Conservation (phyloP, 2,329 filamentous ascomycete genomes). For the Fusarium piperis region DNA sequence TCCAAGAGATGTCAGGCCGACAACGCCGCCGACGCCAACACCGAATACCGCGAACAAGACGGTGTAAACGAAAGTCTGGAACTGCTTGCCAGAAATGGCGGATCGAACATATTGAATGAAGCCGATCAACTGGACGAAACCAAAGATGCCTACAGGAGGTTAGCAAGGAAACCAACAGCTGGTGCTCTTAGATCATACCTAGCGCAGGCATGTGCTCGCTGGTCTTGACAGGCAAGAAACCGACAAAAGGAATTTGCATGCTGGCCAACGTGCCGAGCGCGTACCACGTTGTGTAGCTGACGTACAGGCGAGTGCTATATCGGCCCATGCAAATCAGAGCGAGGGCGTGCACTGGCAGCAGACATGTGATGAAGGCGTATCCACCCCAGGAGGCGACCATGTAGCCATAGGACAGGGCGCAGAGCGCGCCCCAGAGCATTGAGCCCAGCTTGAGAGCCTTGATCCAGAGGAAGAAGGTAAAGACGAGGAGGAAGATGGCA, state of each 20-base stretch:
- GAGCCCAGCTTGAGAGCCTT: constrained; percentile 97
- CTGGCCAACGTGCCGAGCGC: constrained; percentile 93
- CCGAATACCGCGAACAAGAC: constrained; percentile 80
- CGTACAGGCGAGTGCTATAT: constrained; percentile 93
- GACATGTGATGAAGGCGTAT: constrained; percentile 98
- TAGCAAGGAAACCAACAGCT: not conserved
- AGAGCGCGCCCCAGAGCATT: constrained; percentile 94
- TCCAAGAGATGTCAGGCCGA: constrained; percentile 87
- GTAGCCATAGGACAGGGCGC: constrained; percentile 97
- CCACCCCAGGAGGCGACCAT: constrained; percentile 99
- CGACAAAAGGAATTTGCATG: constrained; percentile 99
- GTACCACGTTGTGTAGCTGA: constrained; percentile 98
- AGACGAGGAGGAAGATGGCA: constrained; percentile 97
- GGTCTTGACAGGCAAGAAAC: constrained; percentile 94
- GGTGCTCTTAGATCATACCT: constrained; percentile 60
- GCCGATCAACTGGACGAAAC: constrained; percentile 90
- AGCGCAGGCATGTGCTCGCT: constrained; percentile 99
- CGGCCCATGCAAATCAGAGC: constrained; percentile 96
- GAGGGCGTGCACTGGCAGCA: constrained; percentile 93
- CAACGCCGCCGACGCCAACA: constrained; percentile 77
- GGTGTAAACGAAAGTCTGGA: constrained; percentile 86
- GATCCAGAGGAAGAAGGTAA: constrained; percentile 99
- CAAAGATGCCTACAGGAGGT: constrained; percentile 79
- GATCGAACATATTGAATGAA: constrained; percentile 91
- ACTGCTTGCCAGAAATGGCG: constrained; percentile 92